phyloP scores from a whole-genome alignment of 768 basidiomycete genomes.

The Macrocybe gigantea region DNA sequence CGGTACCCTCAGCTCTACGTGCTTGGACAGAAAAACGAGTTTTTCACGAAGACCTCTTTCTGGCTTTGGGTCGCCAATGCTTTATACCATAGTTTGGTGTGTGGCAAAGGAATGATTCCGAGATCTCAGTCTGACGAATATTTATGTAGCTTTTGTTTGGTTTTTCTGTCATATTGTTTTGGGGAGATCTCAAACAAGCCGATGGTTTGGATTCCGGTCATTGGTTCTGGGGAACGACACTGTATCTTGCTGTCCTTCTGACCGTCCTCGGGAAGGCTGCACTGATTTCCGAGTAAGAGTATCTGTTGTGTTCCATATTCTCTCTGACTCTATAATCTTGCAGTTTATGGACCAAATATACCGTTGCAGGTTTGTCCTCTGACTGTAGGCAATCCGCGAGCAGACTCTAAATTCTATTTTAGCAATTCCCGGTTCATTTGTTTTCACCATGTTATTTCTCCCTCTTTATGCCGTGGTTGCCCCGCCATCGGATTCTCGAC shows the following conservation, averaged over 20 bases:
- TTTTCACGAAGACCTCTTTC: slow-evolving; percentile 87
- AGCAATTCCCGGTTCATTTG: slow-evolving; percentile 96
- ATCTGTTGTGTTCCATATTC: not conserved
- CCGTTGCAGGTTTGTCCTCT: slow-evolving; percentile 66
- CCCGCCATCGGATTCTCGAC: slow-evolving; percentile 85
- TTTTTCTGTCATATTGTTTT: slow-evolving; percentile 87
- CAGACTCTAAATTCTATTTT: slow-evolving; percentile 7
- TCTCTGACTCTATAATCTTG: slow-evolving; percentile 2
- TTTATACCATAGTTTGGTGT: slow-evolving; percentile 81
- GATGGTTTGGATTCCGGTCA: slow-evolving; percentile 85
- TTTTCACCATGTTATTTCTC: slow-evolving; percentile 94
- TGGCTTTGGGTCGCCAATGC: slow-evolving; percentile 92
- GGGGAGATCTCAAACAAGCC: slow-evolving; percentile 83
- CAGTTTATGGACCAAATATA: slow-evolving; percentile 99
- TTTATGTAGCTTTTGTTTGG: slow-evolving; percentile 68
- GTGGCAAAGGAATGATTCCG: slow-evolving; percentile 16
- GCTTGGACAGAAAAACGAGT: slow-evolving; percentile 90
- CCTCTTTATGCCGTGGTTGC: slow-evolving; percentile 88
- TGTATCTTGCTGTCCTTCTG: slow-evolving; percentile 90
- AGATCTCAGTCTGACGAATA: slow-evolving; percentile 3
- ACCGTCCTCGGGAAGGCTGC: slow-evolving; percentile 98
- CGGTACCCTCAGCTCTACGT: slow-evolving; percentile 95
- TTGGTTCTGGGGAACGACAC: slow-evolving; percentile 98
- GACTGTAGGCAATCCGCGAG: not conserved
- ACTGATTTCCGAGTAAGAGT: slow-evolving; percentile 89